Conservation (phyloP, 352 stramenopile species). For the Phytophthora sojae region DNA sequence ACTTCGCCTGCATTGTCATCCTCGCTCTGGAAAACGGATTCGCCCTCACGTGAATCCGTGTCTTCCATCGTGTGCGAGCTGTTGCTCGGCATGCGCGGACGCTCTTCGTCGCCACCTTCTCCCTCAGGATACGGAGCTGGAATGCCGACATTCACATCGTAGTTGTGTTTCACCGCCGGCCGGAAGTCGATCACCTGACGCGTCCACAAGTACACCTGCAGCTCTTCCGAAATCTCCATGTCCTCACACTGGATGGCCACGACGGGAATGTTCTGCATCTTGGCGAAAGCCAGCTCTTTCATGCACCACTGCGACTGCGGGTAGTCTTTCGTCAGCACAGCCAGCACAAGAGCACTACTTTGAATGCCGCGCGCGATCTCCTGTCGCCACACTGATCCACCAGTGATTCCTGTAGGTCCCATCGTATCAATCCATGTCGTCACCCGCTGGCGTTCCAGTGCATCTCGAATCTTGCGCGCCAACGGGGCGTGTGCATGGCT, state of each 20-base stretch:
- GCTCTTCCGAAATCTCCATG: slow-evolving; percentile 83
- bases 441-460: slow-evolving; percentile 71
- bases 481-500: slow-evolving; percentile 78
- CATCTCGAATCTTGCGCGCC: slow-evolving; percentile 72
- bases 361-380: slow-evolving; percentile 85
- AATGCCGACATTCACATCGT: slow-evolving; percentile 4
- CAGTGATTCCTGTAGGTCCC: slow-evolving; percentile 82
- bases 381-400: slow-evolving; percentile 81
- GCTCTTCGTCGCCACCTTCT: slow-evolving; percentile 7
- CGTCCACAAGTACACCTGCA: slow-evolving; percentile 90
- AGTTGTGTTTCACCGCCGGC: slow-evolving; percentile 45
- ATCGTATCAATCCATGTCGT: slow-evolving; percentile 91
- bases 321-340: slow-evolving; percentile 81
- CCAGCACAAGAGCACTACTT: slow-evolving; percentile 75
- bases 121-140: slow-evolving; percentile 10
- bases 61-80: slow-evolving; percentile 37
- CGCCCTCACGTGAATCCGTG: slow-evolving; percentile 30
- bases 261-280: slow-evolving; percentile 85
- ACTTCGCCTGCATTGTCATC: slow-evolving; percentile 12
- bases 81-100: slow-evolving; percentile 22
- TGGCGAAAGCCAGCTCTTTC: slow-evolving; percentile 88
- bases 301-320: slow-evolving; percentile 85
- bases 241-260: slow-evolving; percentile 88
- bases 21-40: slow-evolving; percentile 20
- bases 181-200: slow-evolving; percentile 86